Evolutionary conservation across 2,329 filamentous ascomycete genomes (phyloP).

Genomic region (Eurotiales sp.): DNA sequence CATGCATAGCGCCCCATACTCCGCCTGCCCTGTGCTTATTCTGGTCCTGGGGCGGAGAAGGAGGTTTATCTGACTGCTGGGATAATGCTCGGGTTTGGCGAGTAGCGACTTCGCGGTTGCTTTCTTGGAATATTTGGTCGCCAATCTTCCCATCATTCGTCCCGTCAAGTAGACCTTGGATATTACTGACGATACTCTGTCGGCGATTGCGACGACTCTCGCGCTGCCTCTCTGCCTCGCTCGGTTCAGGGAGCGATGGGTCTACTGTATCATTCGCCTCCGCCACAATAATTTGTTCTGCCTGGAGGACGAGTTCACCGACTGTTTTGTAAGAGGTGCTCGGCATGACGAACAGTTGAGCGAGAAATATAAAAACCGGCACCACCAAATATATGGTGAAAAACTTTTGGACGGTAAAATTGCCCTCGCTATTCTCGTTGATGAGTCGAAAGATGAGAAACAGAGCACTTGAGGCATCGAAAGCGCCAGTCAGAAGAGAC

Average conservation of each 20-base stretch:
- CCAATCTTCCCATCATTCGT: constrained; percentile 15
- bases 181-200: constrained; percentile 63
- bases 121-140: constrained; percentile 18
- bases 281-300: constrained; percentile 52
- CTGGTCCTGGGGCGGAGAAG: constrained; percentile 4
- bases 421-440: constrained; percentile 57
- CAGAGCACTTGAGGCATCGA: constrained; percentile 75
- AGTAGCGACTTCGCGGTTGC: constrained; percentile 4
- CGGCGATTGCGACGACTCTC: constrained; percentile 57
- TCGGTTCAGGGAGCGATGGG: constrained; percentile 48
- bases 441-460: constrained; percentile 71
- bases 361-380: constrained; percentile 61
- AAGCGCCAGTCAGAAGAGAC: constrained; percentile 74
- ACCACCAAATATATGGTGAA: constrained; percentile 71
- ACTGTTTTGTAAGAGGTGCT: constrained; percentile 76
- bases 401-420: constrained; percentile 63
- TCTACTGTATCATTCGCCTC: constrained; percentile 57
- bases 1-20: constrained; percentile 84
- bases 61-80: constrained; percentile 27
- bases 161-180: constrained; percentile 66
- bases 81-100: constrained; percentile 6
- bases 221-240: constrained; percentile 45
- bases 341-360: constrained; percentile 70
- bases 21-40: constrained; percentile 41
- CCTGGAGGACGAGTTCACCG: constrained; percentile 73